phyloP scores from a whole-genome alignment of 441 rosid species.

The Theobroma grandiflorum region DNA sequence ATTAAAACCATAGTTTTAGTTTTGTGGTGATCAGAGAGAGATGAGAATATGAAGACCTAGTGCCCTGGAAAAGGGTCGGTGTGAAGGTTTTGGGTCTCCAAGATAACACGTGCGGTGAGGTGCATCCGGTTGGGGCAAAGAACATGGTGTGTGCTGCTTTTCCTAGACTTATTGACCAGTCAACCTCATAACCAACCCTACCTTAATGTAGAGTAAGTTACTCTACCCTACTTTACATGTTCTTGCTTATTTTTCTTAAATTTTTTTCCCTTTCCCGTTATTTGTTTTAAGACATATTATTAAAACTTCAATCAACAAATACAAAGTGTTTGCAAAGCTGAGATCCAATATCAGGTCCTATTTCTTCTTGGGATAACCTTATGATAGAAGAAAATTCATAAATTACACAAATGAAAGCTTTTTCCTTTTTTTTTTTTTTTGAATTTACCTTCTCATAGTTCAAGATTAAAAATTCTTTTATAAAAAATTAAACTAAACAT shows the following conservation, averaged over 20 bases:
- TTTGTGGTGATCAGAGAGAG: background rate
- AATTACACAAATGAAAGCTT: no score
- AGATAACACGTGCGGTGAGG: conserved; percentile 46
- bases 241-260: background rate
- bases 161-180: conserved; percentile 42
- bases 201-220: no score
- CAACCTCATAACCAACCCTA: conserved; percentile 22
- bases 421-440: no score
- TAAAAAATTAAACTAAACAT: background rate
- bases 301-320: background rate
- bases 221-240: background rate
- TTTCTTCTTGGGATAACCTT: background rate
- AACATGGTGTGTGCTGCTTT: conserved; percentile 42
- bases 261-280: background rate
- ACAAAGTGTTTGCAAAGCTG: no score
- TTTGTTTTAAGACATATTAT: background rate
- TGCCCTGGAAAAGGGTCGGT: conserved; percentile 44
- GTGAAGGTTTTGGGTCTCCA: conserved; percentile 24
- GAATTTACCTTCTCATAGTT: background rate
- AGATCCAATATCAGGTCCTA: no score
- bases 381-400: no score
- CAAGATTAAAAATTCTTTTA: background rate
- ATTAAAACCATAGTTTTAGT: background rate
- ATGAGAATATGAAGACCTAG: background rate
- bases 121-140: conserved; percentile 27